Evolutionary conservation across 2,329 filamentous ascomycete genomes (phyloP), one percentile per base, ranked within the genome.

Genomic region (Phialophora tarda): DNA sequence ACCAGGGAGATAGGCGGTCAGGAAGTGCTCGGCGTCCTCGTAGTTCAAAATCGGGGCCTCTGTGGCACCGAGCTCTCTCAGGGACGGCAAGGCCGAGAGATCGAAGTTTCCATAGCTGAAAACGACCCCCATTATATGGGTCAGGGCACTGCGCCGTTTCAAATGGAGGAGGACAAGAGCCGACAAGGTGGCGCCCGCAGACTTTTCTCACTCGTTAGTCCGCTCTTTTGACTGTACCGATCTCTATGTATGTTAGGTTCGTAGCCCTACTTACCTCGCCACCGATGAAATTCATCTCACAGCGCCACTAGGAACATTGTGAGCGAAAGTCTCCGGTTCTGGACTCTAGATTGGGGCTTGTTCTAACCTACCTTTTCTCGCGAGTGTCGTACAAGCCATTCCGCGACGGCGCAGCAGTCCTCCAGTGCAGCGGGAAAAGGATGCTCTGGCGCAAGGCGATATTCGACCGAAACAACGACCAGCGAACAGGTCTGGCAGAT

Each of bases 401-500:
- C 21, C 5, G 51, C 48, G 12, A 51, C 60, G 38, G 54, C 24
- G 32, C 54, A 24, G 21, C 50, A 55, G 60, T 62, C 60, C 11
- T 62, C 32, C 28, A 32, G 26, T 2, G 30, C 44, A 8, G 60
- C 51, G 12, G 60, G 60, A 14, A 44, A 47, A 41, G 34, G 34
- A 24, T 41, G 30, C 51, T 62, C 60, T 14, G 60, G 60, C 12
- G 60, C 60, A 28, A 62, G 47, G 51, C 60, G 60, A 30, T 62
- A 62, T 30, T 62, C 60, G n/a, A 62, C 60, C 23, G 48, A 55
- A 4, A 48, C 51, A 28, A 62, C 14, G 21, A 62, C 24, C 32
- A 62, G 64, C 17, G 38, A 44, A n/a, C 1, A 44, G 7, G 38
- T n/a, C 4, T 44, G 4, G 38, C 38, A 44, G 38, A 44, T 44